A percentile compares a stretch with the other conserved stretches of the same genome.
These are phyloP conservation scores for Debaryomyces maramus DNA, from an alignment of 805 yeast species.

Conservation along the genomic window DNA sequence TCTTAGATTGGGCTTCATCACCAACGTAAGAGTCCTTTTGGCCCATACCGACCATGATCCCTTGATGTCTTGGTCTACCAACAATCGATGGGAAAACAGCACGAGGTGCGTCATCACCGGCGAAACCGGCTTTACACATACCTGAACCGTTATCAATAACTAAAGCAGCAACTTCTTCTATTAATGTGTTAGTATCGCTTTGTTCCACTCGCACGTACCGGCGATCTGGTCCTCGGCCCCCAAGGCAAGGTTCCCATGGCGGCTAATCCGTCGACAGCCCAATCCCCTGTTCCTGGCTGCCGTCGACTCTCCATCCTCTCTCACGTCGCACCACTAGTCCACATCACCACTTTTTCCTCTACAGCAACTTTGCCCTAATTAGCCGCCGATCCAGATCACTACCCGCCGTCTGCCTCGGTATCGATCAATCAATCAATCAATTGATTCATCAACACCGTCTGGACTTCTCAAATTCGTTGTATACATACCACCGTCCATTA, in stretches of 20 bases:
- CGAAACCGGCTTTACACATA: constrained; percentile 99
- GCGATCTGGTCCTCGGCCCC: not conserved
- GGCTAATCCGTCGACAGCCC: not conserved
- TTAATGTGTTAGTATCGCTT: constrained; percentile 19
- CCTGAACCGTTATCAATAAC: constrained; percentile 99
- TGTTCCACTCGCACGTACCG: not conserved
- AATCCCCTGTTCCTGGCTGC: not conserved
- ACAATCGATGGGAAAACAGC: constrained; percentile 99
- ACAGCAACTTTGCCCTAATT: not conserved
- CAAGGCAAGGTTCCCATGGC: not conserved
- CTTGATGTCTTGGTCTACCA: constrained; percentile 99
- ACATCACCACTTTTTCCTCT: not conserved
- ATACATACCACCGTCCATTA: constrained; percentile 63
- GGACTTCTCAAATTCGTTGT: constrained; percentile 1
- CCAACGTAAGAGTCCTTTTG: constrained; percentile 99
- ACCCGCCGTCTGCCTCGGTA: not conserved
- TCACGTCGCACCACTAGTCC: not conserved
- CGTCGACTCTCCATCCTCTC: not conserved
- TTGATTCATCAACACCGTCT: constrained; percentile 4
- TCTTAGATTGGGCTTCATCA: constrained; percentile 99
- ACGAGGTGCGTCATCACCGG: constrained; percentile 99
- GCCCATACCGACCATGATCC: constrained; percentile 99
- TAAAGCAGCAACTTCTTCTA: constrained; percentile 54
- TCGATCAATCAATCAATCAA: constrained; percentile 12
- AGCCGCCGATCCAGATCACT: not conserved